phyloP scores from a whole-genome alignment of 305 asterid genomes.

The Ilex paraguariensis region DNA sequence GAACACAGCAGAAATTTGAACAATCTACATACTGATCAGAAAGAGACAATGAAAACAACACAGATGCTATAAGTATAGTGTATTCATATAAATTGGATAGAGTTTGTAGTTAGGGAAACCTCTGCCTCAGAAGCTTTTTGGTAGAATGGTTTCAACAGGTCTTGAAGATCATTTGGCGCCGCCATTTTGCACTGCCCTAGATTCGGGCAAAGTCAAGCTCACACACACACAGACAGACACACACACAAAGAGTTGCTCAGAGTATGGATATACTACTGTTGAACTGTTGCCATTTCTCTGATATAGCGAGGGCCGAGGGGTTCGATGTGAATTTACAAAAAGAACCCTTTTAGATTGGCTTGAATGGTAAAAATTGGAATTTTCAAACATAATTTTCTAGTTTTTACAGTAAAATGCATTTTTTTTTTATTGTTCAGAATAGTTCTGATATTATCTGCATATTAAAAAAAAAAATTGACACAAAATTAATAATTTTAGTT shows the following conservation, averaged over 20 bases:
- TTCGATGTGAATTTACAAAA: background rate
- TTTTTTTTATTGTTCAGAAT: too few relatives aligned
- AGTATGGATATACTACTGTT: background rate
- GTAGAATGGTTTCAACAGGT: background rate
- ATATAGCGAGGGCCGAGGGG: background rate
- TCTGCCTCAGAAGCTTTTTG: conserved; percentile 39
- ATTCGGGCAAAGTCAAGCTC: background rate
- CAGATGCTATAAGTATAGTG: background rate
- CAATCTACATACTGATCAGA: background rate
- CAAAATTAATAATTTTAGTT: too few relatives aligned
- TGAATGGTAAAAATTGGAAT: background rate
- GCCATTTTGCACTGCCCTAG: conserved; percentile 20
- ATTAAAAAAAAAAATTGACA: too few relatives aligned
- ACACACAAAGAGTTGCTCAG: background rate
- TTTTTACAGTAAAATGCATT: too few relatives aligned
- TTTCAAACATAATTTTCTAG: too few relatives aligned
- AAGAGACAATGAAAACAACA: conserved; percentile 1
- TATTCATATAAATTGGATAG: background rate
- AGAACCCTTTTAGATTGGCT: background rate
- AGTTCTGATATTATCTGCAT: too few relatives aligned
- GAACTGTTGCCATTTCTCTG: background rate
- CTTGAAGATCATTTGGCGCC: conserved; percentile 18
- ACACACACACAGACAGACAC: background rate
- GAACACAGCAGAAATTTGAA: background rate
- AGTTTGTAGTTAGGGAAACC: conserved; percentile 29